These are phyloP conservation scores for Russula abietina DNA, from an alignment of 768 basidiomycete genomes.

Conservation along the genomic window DNA sequence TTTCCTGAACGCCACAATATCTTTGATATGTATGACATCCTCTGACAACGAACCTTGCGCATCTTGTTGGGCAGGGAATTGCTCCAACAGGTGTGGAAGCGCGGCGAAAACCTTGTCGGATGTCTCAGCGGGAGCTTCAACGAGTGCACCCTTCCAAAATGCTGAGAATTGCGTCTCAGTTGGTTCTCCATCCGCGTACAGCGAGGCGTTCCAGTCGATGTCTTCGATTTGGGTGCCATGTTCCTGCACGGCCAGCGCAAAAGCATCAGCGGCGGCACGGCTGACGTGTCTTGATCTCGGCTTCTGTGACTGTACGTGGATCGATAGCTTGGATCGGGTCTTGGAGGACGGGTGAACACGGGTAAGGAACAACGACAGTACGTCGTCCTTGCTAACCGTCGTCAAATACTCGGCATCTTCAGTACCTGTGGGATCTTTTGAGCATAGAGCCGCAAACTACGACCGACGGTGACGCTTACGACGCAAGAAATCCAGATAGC, in stretches of 20 bases:
- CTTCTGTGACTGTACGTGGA: slow-evolving; percentile 73
- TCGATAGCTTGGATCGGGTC: slow-evolving; percentile 74
- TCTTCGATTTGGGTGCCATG: slow-evolving; percentile 47
- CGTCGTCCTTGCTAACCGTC: slow-evolving; percentile 65
- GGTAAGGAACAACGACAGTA: slow-evolving; percentile 62
- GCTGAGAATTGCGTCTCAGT: slow-evolving; percentile 52
- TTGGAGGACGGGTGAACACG: slow-evolving; percentile 64
- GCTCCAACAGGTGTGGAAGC: slow-evolving; percentile 52
- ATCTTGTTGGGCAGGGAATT: slow-evolving; percentile 52
- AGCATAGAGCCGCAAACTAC: not conserved
- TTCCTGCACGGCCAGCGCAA: slow-evolving; percentile 47
- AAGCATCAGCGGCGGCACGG: slow-evolving; percentile 53
- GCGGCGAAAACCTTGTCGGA: slow-evolving; percentile 43
- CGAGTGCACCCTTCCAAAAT: slow-evolving; percentile 50
- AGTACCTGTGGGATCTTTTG: slow-evolving; percentile 42
- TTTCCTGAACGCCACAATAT: slow-evolving; percentile 61
- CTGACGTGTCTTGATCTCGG: slow-evolving; percentile 57
- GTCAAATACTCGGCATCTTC: slow-evolving; percentile 65
- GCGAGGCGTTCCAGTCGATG: slow-evolving; percentile 44
- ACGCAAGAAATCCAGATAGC: slow-evolving; percentile 82
- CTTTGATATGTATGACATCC: slow-evolving; percentile 57
- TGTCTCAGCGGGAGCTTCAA: slow-evolving; percentile 34
- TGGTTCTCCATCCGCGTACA: slow-evolving; percentile 50
- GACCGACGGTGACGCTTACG: slow-evolving; percentile 45
- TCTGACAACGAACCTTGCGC: slow-evolving; percentile 40